Percentiles rank a stretch among this genome's conserved stretches.
Conservation (phyloP, 306 rosid genomes). For the Abrus pulchellus region DNA sequence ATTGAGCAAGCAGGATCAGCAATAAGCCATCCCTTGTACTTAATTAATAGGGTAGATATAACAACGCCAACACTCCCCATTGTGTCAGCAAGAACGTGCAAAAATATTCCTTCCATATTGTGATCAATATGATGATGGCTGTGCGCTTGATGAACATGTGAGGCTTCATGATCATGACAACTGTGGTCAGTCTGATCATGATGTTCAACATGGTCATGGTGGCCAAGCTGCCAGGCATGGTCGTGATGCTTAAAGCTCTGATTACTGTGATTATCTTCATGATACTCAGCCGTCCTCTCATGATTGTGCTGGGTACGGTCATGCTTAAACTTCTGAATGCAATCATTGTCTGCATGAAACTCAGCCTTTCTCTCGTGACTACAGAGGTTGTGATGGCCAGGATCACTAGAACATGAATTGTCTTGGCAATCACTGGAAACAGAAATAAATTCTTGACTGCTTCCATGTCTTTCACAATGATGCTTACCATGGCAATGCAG, state of each 20-base stretch:
- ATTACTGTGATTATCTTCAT: conserved; percentile 41
- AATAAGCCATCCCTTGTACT: conserved; percentile 93
- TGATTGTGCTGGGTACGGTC: conserved; percentile 30
- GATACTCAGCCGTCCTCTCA: conserved; percentile 39
- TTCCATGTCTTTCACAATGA: conserved; percentile 41
- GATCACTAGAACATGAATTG: conserved; percentile 48
- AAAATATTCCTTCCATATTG: conserved; percentile 98
- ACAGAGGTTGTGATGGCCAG: conserved; percentile 48
- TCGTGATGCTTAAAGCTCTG: conserved; percentile 42
- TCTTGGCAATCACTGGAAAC: conserved; percentile 57
- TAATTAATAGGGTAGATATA: conserved; percentile 87
- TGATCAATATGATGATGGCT: conserved; percentile 88
- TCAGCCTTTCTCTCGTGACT: conserved; percentile 47
- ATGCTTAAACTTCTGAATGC: conserved; percentile 22
- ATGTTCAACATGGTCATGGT: conserved; percentile 43
- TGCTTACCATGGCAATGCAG: conserved; percentile 45
- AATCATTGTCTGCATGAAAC: conserved; percentile 36
- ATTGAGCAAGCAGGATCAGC: conserved; percentile 98
- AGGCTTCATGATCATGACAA: not conserved
- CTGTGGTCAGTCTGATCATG: conserved; percentile 28
- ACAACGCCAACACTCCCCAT: conserved; percentile 98
- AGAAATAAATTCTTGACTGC: conserved; percentile 52
- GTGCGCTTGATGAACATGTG: conserved; percentile 52
- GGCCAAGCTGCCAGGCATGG: conserved; percentile 2
- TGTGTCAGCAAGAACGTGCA: conserved; percentile 97